Evolutionary conservation across 139 green algal species (phyloP).

Genomic region (Ulvella scutata): DNA sequence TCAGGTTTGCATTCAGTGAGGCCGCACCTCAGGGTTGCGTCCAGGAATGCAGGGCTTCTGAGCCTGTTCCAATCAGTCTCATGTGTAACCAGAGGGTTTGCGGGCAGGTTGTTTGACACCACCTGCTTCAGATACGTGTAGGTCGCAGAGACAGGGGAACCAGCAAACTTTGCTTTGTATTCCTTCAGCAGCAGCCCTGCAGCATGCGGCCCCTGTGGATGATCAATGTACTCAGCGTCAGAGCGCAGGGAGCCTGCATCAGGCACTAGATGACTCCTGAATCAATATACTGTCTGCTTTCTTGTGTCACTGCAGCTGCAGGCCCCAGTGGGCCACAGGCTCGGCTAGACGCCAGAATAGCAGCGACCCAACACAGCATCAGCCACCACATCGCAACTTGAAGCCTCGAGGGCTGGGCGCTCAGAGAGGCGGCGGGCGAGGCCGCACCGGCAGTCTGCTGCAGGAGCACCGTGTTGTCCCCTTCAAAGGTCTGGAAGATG

Average conservation of each 20-base stretch:
- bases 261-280: too few relatives aligned
- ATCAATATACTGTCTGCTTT: too few relatives aligned
- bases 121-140: slow-evolving; percentile 35
- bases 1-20: too few relatives aligned
- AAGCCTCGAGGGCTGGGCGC: not conserved
- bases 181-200: slow-evolving; percentile 73
- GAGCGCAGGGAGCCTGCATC: too few relatives aligned
- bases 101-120: slow-evolving; percentile 29
- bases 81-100: slow-evolving; percentile 66
- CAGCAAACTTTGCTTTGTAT: slow-evolving; percentile 52
- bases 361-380: not conserved
- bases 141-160: slow-evolving; percentile 41
- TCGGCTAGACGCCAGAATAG: not conserved
- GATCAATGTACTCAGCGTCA: not conserved
- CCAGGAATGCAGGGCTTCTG: slow-evolving; percentile 52
- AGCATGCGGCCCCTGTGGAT: not conserved
- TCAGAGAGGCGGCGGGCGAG: not conserved
- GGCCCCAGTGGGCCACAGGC: too few relatives aligned
- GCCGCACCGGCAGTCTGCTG: slow-evolving; percentile 29
- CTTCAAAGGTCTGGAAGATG: slow-evolving; percentile 70
- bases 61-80: slow-evolving; percentile 52
- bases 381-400: too few relatives aligned
- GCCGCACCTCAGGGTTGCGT: slow-evolving; percentile 26
- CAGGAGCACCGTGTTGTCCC: slow-evolving; percentile 77
- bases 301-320: too few relatives aligned